Evolutionary conservation across 768 basidiomycete genomes (phyloP), one percentile per base, ranked within the genome.

Genomic region (Arthromyces matolae): DNA sequence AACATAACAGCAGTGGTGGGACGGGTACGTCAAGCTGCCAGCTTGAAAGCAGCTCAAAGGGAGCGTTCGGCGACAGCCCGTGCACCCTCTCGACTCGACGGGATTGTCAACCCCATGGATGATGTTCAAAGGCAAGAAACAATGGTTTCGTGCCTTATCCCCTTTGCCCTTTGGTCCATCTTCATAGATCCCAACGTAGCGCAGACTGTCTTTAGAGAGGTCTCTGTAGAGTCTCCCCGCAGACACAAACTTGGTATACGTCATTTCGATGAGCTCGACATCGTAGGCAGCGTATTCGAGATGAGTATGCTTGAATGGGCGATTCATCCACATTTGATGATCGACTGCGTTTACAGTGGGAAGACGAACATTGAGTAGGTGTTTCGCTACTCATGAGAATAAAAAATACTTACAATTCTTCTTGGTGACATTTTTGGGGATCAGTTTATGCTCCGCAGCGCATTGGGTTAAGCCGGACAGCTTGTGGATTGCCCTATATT

Each of bases 141-240:
- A 41, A 27, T 52, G 35, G 23, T 38, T 47, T 8, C 40, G 45
- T 35, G 34, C 36, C 3, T 8, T 14, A 9, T 47, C 28, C n/a
- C 10, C 25, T 2, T 1, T 2, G 13, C 16, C 31, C n/a, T 45
- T 13, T 36, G 14, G 33, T 22, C 23, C 29, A 23, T 52, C 46
- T 10, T 28, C 31, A 42, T 42, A 52, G 46, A 52, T 40, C 29
- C 37, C 27, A 13, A 48, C 37, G 27, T 52, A 52, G 41, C 37
- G 46, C 3, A 25, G 13, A 20, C 46, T 48, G 22, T 48, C 51
- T 8, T 40, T 31, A 10, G 2, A 2, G 3, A 52, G 37, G 36
- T 35, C 14, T 8, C 35, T 10, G 29, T 48, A 39, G 13, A 52
- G 31, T 23, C 34, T 43, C 8, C 51, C 51, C 23, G 31, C 18